A percentile compares a stretch with the other conserved stretches of the same genome.
Conservation (phyloP, 139 green algal genomes). For the Coccomyxa sp. region DNA sequence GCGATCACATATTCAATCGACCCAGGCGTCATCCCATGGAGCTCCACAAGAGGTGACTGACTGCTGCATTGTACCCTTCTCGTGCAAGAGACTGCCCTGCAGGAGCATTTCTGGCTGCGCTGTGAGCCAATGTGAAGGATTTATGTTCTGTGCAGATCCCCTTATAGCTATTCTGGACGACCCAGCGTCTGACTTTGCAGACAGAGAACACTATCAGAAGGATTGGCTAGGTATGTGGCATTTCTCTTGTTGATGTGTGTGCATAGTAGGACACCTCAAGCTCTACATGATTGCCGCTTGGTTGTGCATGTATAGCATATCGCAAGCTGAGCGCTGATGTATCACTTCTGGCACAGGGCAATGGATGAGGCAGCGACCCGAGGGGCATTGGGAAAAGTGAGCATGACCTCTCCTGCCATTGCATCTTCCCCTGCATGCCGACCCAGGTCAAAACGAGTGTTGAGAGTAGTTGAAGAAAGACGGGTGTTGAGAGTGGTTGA, state of each 20-base stretch:
- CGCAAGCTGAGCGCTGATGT: neutral
- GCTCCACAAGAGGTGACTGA: constrained; percentile 6
- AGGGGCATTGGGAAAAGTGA: constrained; percentile 12
- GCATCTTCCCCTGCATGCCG: neutral
- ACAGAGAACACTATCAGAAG: constrained; percentile 1
- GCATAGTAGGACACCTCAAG: neutral
- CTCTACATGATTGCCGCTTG: too few relatives aligned
- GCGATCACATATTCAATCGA: constrained; percentile 18
- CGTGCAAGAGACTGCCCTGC: neutral
- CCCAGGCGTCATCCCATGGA: constrained; percentile 21
- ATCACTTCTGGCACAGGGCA: constrained; percentile 8
- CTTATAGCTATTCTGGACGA: constrained; percentile 8
- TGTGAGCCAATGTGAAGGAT: neutral
- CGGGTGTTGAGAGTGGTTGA: too few relatives aligned
- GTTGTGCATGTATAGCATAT: neutral
- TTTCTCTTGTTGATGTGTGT: neutral
- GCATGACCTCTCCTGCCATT: too few relatives aligned
- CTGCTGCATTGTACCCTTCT: neutral
- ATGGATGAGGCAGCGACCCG: neutral
- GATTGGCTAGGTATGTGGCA: neutral
- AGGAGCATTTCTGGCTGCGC: neutral
- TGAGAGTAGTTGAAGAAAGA: too few relatives aligned
- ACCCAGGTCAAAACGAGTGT: too few relatives aligned
- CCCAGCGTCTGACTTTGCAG: neutral
- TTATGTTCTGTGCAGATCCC: constrained; percentile 4